Percentiles rank a stretch among this genome's conserved stretches.
These are phyloP conservation scores for Erigeron canadensis DNA, from an alignment of 129 eudicot species.

Conservation along the genomic window DNA sequence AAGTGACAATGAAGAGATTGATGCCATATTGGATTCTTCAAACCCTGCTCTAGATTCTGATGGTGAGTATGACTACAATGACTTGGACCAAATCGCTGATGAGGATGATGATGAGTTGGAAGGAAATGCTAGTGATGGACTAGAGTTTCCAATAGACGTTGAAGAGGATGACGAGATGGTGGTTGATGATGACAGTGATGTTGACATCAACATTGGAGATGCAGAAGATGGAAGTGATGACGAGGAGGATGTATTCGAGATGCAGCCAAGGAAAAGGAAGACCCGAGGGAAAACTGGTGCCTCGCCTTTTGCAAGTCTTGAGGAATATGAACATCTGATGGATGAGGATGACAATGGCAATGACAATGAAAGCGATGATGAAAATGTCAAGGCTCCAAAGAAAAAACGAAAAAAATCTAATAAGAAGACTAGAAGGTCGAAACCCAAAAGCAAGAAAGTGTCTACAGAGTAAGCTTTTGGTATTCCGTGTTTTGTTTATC, in stretches of 20 bases:
- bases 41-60: slow-evolving; percentile 47
- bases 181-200: slow-evolving; percentile 20
- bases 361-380: slow-evolving; percentile 20
- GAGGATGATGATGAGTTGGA: slow-evolving; percentile 87
- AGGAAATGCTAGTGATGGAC: slow-evolving; percentile 65
- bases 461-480: slow-evolving; percentile 20
- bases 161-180: slow-evolving; percentile 34
- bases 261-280: slow-evolving; percentile 53
- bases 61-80: slow-evolving; percentile 80
- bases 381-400: slow-evolving; percentile 14
- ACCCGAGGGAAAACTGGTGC: slow-evolving; percentile 43
- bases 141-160: slow-evolving; percentile 51
- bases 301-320: slow-evolving; percentile 92
- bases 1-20: slow-evolving; percentile 92
- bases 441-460: slow-evolving; percentile 50
- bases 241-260: slow-evolving; percentile 36
- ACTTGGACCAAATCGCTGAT: slow-evolving; percentile 56
- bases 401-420: slow-evolving; percentile 33
- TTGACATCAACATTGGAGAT: slow-evolving; percentile 50
- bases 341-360: slow-evolving; percentile 39
- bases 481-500: not conserved
- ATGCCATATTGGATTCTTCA: slow-evolving; percentile 56
- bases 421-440: slow-evolving; percentile 32
- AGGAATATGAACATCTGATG: slow-evolving; percentile 79
- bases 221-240: slow-evolving; percentile 66